phyloP scores from a whole-genome alignment of 1,284 basidiomycete species.

The Rhodofomes roseus region DNA sequence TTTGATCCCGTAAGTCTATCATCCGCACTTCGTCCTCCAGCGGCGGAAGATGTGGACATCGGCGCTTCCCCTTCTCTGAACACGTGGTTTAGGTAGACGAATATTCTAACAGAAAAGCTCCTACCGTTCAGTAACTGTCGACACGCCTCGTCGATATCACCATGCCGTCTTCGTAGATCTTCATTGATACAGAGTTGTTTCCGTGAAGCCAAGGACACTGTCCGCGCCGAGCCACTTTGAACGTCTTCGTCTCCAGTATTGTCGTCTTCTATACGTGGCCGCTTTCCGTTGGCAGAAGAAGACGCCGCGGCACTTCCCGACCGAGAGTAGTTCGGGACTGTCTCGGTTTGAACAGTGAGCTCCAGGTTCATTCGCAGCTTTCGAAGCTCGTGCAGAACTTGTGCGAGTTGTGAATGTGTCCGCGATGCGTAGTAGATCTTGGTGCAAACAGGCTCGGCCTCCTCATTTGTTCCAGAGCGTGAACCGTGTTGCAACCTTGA shows the following conservation, averaged over 20 bases:
- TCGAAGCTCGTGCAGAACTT: conserved; percentile 83
- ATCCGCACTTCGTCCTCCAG: conserved; percentile 69
- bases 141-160: conserved; percentile 92
- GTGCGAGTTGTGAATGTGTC: conserved; percentile 93
- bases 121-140: conserved; percentile 81
- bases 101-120: conserved; percentile 13
- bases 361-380: conserved; percentile 53
- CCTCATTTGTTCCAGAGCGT: conserved; percentile 22
- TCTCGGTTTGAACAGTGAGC: conserved; percentile 1
- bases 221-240: conserved; percentile 40
- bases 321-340: not conserved
- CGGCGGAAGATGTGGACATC: conserved; percentile 83
- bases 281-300: conserved; percentile 1
- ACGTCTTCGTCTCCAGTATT: conserved; percentile 5
- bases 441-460: conserved; percentile 58
- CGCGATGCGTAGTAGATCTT: conserved; percentile 93
- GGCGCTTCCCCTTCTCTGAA: conserved; percentile 55
- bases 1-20: conserved; percentile 86
- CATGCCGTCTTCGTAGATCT: conserved; percentile 57
- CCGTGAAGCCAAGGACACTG: conserved; percentile 86
- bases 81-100: too few species aligned
- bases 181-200: conserved; percentile 95
- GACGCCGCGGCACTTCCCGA: conserved; percentile 1
- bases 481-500: conserved; percentile 3
- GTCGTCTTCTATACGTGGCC: conserved; percentile 1